Conservation (phyloP, 1,284 basidiomycete species). For the Puccinia horiana region DNA sequence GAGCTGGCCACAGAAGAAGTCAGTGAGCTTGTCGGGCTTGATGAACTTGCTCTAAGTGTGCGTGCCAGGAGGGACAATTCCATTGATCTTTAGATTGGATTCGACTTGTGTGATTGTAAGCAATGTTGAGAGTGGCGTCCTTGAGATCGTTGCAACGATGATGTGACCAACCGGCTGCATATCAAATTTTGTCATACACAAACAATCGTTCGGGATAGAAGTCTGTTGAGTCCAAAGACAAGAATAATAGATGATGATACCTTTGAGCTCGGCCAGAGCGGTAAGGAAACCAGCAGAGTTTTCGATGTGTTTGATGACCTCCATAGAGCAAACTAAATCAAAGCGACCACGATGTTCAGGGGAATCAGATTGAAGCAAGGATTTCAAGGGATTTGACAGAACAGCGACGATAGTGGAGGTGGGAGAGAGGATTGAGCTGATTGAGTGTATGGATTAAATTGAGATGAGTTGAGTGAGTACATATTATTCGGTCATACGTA, state of each 20-base stretch:
- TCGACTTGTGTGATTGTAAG: slow-evolving; percentile 91
- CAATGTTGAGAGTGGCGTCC: slow-evolving; percentile 84
- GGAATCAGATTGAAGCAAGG: slow-evolving; percentile 65
- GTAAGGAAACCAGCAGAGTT: slow-evolving; percentile 80
- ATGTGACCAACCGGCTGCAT: slow-evolving; percentile 87
- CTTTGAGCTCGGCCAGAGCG: slow-evolving; percentile 78
- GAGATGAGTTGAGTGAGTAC: too few species aligned
- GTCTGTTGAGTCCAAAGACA: background rate
- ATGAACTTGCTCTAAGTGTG: slow-evolving; percentile 90
- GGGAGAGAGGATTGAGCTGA: slow-evolving; percentile 58
- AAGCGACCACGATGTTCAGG: slow-evolving; percentile 65
- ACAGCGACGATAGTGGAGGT: slow-evolving; percentile 68
- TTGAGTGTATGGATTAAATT: too few species aligned
- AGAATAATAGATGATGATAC: slow-evolving; percentile 59
- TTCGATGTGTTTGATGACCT: slow-evolving; percentile 96
- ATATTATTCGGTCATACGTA: too few species aligned
- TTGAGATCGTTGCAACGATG: slow-evolving; percentile 92
- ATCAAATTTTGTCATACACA: background rate
- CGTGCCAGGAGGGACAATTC: slow-evolving; percentile 82
- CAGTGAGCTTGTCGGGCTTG: slow-evolving; percentile 81
- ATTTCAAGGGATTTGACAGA: slow-evolving; percentile 78
- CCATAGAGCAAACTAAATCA: slow-evolving; percentile 95
- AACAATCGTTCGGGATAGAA: too few species aligned
- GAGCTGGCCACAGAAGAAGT: slow-evolving; percentile 72
- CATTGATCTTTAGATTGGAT: slow-evolving; percentile 65